phyloP scores from a whole-genome alignment of 202 grass and related monocot genomes.

The Cymbopogon flexuosus region DNA sequence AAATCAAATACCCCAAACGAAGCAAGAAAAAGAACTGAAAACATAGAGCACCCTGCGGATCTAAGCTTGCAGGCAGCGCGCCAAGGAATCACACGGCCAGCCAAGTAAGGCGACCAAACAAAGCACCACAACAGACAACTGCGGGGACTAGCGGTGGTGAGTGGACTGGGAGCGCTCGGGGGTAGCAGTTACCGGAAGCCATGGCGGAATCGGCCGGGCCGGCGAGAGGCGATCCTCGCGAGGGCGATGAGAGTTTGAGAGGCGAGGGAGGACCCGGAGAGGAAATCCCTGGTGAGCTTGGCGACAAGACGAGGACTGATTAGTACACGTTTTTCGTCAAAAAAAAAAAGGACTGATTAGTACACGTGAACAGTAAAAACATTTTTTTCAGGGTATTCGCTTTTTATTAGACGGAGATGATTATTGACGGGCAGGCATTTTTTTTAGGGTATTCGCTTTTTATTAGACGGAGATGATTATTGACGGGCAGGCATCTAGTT shows the following conservation, averaged over 20 bases:
- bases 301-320: conserved; percentile 28
- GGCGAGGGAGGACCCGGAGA: neutral
- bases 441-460: neutral
- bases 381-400: neutral
- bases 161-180: neutral
- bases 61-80: conserved; percentile 7
- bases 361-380: too few species aligned
- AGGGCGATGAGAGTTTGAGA: neutral
- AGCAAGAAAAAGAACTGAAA: neutral
- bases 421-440: neutral
- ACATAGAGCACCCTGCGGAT: neutral
- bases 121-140: neutral
- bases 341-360: too few species aligned
- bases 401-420: neutral
- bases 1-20: neutral
- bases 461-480: neutral
- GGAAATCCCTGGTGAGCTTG: conserved; percentile 27
- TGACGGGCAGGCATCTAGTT: too few species aligned
- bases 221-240: neutral
- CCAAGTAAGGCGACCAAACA: neutral
- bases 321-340: neutral
- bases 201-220: conserved; percentile 6
- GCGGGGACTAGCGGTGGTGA: neutral
- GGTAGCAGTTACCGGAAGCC: conserved; percentile 30
- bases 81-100: neutral